A percentile compares a stretch with the other conserved stretches of the same genome.
Evolutionary conservation across 192 early-diverging fungal species (phyloP).

Genomic region (Helicostylum pulchrum): DNA sequence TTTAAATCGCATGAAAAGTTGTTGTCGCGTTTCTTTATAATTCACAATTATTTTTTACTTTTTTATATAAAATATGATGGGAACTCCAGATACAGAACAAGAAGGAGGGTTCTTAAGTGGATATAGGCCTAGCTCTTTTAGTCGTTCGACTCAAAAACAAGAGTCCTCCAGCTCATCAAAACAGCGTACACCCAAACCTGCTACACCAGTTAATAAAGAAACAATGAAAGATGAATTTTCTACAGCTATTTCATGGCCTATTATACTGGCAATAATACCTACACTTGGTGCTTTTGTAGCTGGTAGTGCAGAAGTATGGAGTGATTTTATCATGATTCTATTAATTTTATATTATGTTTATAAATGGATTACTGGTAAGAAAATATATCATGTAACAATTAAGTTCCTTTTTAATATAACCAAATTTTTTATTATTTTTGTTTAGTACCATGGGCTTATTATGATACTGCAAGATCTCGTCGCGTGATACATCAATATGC

Average conservation of each 20-base stretch:
- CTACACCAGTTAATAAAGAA: not conserved
- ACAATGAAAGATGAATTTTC: slow-evolving; percentile 16
- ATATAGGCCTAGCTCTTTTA: slow-evolving; percentile 7
- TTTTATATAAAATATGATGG: not conserved
- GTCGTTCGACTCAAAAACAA: not conserved
- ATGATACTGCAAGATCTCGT: slow-evolving; percentile 52
- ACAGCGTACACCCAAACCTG: not conserved
- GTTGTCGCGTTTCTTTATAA: no score
- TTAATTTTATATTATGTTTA: slow-evolving; percentile 58
- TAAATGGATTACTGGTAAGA: slow-evolving; percentile 60
- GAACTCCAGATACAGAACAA: slow-evolving; percentile 8
- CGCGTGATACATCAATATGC: slow-evolving; percentile 26
- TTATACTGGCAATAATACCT: slow-evolving; percentile 55
- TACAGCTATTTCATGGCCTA: slow-evolving; percentile 51
- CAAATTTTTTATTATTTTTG: not conserved
- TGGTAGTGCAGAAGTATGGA: slow-evolving; percentile 58
- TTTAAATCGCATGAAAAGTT: no score
- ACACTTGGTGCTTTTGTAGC: slow-evolving; percentile 54
- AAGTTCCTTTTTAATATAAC: slow-evolving; percentile 3
- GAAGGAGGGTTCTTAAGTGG: not conserved
- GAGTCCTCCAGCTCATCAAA: not conserved
- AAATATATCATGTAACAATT: not conserved
- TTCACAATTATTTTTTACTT: not conserved
- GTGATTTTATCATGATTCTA: slow-evolving; percentile 56
- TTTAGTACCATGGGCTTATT: slow-evolving; percentile 59